A percentile compares a stretch with the other conserved stretches of the same genome.
These are phyloP conservation scores for Seiridium cupressi DNA, from an alignment of 2,329 filamentous ascomycete species.

Conservation along the genomic window DNA sequence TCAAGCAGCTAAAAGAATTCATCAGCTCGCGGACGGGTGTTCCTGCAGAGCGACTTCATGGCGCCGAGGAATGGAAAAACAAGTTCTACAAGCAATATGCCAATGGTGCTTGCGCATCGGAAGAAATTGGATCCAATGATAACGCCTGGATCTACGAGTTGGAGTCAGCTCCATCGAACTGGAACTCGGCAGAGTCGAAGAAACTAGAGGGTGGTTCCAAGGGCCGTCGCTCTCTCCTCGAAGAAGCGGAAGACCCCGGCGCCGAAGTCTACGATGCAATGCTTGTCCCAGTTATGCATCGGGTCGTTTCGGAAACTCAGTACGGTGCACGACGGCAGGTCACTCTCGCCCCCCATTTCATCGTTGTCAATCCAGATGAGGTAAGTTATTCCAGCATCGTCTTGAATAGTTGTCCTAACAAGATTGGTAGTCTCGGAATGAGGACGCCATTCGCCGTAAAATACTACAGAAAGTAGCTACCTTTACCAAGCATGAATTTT, in stretches of 20 bases:
- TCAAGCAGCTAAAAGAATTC: constrained; percentile 67
- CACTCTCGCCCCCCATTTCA: constrained; percentile 58
- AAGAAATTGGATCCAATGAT: constrained; percentile 67
- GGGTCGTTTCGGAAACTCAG: constrained; percentile 30
- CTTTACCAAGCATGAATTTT: constrained; percentile 69
- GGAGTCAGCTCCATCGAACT: constrained; percentile 76
- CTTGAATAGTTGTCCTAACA: constrained; percentile 1
- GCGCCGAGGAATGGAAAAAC: constrained; percentile 76
- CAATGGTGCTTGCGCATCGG: constrained; percentile 64
- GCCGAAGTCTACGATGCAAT: constrained; percentile 60
- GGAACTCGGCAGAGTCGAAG: constrained; percentile 52
- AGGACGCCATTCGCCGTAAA: constrained; percentile 77
- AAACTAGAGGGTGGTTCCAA: constrained; percentile 37
- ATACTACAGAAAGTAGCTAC: constrained; percentile 73
- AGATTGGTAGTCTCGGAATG: constrained; percentile 41
- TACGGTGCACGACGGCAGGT: constrained; percentile 29
- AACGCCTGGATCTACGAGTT: constrained; percentile 74
- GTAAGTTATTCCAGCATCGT: constrained; percentile 31
- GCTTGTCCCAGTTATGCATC: constrained; percentile 70
- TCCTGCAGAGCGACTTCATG: constrained; percentile 66
- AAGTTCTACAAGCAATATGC: constrained; percentile 87
- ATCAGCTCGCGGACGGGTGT: constrained; percentile 68
- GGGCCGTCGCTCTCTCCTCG: constrained; percentile 43
- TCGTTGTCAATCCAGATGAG: constrained; percentile 74
- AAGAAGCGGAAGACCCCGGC: constrained; percentile 43